Conservation (phyloP, 164 flowering plant species). For the Echeveria elegans region DNA sequence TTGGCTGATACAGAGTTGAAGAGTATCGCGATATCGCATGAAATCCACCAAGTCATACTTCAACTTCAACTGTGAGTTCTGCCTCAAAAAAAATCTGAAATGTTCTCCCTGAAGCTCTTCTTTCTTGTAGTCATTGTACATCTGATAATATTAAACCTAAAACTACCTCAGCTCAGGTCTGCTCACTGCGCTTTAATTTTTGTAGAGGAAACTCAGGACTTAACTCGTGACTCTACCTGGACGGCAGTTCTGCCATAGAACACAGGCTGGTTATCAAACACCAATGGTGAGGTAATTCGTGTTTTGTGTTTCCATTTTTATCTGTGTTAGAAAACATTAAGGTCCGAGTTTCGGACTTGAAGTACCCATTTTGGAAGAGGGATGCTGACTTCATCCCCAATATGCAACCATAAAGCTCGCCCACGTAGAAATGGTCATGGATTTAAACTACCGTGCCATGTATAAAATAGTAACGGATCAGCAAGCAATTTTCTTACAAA, state of each 20-base stretch:
- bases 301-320: conserved; percentile 40
- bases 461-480: conserved; percentile 34
- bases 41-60: conserved; percentile 89
- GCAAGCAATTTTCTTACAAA: conserved; percentile 84
- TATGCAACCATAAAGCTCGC: background rate
- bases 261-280: conserved; percentile 52
- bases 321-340: conserved; percentile 78
- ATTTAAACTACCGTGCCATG: background rate
- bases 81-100: conserved; percentile 59
- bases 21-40: conserved; percentile 52
- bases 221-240: too few species aligned
- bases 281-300: conserved; percentile 55
- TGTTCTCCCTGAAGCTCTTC: conserved; percentile 77
- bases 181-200: too few species aligned
- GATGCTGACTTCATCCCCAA: conserved; percentile 40
- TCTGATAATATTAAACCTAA: conserved; percentile 20
- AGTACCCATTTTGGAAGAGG: conserved; percentile 77
- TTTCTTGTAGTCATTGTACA: conserved; percentile 82
- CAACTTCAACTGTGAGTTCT: conserved; percentile 55
- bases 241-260: conserved; percentile 67
- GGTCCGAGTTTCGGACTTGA: conserved; percentile 46
- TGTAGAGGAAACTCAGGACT: too few species aligned
- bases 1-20: too few species aligned
- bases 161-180: background rate
- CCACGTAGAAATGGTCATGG: background rate